Conservation (phyloP, 352 stramenopile species). For the Blastocystis sp. region DNA sequence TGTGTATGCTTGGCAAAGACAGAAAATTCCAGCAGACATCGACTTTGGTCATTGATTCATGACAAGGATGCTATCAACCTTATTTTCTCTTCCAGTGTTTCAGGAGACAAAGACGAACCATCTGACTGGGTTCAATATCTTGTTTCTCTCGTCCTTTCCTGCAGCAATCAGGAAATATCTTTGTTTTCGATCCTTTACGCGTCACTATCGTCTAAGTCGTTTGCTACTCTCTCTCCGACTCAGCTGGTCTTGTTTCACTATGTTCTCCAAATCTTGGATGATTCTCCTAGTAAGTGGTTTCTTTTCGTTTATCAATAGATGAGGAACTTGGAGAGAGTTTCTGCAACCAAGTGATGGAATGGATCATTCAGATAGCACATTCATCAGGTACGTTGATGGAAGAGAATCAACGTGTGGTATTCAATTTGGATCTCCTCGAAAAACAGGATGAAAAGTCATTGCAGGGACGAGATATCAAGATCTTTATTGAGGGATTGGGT, state of each 20-base stretch:
- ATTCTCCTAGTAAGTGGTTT: background rate
- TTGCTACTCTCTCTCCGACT: background rate
- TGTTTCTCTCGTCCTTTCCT: background rate
- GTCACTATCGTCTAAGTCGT: background rate
- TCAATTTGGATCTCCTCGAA: background rate
- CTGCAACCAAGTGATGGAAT: background rate
- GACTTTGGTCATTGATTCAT: background rate
- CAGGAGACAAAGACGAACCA: background rate
- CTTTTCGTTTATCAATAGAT: background rate
- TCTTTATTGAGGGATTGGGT: background rate
- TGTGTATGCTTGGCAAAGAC: background rate
- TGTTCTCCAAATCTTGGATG: background rate
- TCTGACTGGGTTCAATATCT: slow-evolving; percentile 3
- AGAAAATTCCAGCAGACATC: background rate
- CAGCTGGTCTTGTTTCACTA: slow-evolving; percentile 34
- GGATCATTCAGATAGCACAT: background rate
- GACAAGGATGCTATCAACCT: background rate
- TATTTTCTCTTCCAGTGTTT: background rate
- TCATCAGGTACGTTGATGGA: background rate
- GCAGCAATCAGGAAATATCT: background rate
- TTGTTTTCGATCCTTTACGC: background rate
- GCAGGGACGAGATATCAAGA: background rate
- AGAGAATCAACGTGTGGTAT: background rate
- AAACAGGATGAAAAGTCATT: background rate
- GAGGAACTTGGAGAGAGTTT: background rate